These are phyloP conservation scores for Backusella australiensis DNA, from an alignment of 192 early-diverging fungal species.

Conservation along the genomic window DNA sequence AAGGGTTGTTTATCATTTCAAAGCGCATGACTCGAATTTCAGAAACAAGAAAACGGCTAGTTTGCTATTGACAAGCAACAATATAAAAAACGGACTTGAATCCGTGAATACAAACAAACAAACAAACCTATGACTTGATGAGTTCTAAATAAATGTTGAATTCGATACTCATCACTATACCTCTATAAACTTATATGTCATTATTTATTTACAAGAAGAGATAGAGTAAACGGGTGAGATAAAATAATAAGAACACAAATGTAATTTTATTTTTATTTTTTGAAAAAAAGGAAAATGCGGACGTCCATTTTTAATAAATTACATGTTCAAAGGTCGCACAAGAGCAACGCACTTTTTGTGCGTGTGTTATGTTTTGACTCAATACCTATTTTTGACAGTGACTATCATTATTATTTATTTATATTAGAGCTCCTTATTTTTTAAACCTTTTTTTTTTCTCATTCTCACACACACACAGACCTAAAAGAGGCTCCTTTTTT, in stretches of 20 bases:
- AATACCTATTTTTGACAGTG: not conserved
- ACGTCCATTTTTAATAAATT: not conserved
- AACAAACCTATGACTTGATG: not conserved
- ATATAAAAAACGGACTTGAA: not conserved
- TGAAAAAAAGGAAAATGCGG: not conserved
- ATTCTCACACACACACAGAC: not conserved
- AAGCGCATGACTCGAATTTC: not conserved
- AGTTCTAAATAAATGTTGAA: not conserved
- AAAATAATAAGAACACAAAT: not conserved
- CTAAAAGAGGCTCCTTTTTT: not conserved
- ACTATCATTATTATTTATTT: slow-evolving; percentile 8
- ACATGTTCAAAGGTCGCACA: not conserved
- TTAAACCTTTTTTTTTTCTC: not conserved
- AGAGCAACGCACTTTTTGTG: not conserved
- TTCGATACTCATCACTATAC: not conserved
- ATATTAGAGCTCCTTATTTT: slow-evolving; percentile 1
- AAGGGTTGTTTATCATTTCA: not conserved
- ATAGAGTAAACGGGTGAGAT: not conserved
- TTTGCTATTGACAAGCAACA: not conserved
- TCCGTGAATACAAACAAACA: not conserved
- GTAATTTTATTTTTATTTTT: not conserved
- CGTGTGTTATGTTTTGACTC: not conserved
- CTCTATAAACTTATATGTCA: not conserved
- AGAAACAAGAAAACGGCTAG: not conserved
- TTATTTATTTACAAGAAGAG: not conserved